Evolutionary conservation across 2,329 filamentous ascomycete species (phyloP).

Genomic region (Penicillium palitans): DNA sequence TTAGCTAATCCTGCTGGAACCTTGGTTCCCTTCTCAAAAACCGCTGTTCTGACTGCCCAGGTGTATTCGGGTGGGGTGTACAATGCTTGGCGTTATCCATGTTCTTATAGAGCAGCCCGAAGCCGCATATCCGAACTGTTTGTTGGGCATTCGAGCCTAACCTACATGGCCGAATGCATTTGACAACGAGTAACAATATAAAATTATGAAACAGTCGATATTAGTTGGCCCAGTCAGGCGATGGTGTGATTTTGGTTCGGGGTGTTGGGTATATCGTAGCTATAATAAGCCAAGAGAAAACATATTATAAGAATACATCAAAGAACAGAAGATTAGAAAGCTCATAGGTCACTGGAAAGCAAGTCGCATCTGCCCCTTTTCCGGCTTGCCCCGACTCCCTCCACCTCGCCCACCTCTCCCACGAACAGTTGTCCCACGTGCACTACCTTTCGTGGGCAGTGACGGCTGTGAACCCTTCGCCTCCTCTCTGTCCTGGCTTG

Average conservation of each 20-base stretch:
- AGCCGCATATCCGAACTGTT: background rate
- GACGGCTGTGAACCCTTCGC: conserved; percentile 22
- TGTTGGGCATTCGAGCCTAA: background rate
- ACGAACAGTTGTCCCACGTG: conserved; percentile 23
- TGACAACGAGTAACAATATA: background rate
- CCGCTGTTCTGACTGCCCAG: background rate
- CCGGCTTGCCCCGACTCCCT: conserved; percentile 31
- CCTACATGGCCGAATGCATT: background rate
- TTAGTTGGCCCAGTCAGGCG: background rate
- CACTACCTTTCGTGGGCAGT: conserved; percentile 12
- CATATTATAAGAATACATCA: background rate
- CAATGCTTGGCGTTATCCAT: background rate
- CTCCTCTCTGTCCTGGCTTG: conserved; percentile 60
- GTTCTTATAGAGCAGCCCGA: background rate
- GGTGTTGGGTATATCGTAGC: conserved; percentile 2
- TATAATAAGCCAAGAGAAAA: background rate
- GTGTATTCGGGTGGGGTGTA: background rate
- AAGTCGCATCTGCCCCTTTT: conserved; percentile 40
- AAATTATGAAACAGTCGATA: background rate
- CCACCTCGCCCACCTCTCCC: conserved; percentile 28
- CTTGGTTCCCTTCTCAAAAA: conserved; percentile 4
- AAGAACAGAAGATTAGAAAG: background rate
- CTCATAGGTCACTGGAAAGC: conserved; percentile 30
- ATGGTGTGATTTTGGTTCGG: background rate
- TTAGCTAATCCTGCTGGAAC: background rate